These are phyloP conservation scores for Raphanus raphanistrum DNA, from an alignment of 345 rosid genomes.

Conservation along the genomic window DNA sequence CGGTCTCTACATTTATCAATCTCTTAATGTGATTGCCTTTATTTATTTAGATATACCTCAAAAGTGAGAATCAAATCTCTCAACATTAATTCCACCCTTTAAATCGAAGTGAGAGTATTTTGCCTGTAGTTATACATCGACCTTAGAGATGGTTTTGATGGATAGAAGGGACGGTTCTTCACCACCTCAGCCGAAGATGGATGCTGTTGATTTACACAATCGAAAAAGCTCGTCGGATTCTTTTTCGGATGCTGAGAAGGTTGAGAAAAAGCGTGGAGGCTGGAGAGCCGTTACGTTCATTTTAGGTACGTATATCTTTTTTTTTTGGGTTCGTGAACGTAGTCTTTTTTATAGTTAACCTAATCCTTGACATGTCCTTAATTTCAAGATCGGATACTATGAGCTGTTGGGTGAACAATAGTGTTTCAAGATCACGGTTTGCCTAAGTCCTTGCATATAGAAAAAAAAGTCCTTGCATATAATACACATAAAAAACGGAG, in stretches of 20 bases:
- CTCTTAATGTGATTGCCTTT: conserved; percentile 20
- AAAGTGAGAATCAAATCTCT: conserved; percentile 16
- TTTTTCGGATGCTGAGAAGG: conserved; percentile 6
- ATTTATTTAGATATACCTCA: not conserved
- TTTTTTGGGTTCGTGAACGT: not conserved
- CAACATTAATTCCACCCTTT: conserved; percentile 4
- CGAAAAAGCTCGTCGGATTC: conserved; percentile 18
- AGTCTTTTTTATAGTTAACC: not conserved
- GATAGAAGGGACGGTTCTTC: conserved; percentile 13
- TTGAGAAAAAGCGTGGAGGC: conserved; percentile 60
- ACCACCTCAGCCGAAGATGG: conserved; percentile 17
- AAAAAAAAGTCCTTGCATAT: too few species aligned
- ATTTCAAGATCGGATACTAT: not conserved
- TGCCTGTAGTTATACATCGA: not conserved
- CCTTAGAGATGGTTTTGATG: conserved; percentile 25
- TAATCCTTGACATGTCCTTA: conserved; percentile 6
- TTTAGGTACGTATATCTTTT: conserved; percentile 48
- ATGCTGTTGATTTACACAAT: not conserved
- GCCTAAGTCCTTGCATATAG: too few species aligned
- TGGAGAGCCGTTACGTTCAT: conserved; percentile 81
- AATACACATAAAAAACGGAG: too few species aligned
- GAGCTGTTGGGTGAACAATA: too few species aligned
- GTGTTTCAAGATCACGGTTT: too few species aligned
- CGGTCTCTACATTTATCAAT: conserved; percentile 13
- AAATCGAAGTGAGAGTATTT: conserved; percentile 21